Conservation (phyloP, 106 monocot species). For the Iris macrosiphon region DNA sequence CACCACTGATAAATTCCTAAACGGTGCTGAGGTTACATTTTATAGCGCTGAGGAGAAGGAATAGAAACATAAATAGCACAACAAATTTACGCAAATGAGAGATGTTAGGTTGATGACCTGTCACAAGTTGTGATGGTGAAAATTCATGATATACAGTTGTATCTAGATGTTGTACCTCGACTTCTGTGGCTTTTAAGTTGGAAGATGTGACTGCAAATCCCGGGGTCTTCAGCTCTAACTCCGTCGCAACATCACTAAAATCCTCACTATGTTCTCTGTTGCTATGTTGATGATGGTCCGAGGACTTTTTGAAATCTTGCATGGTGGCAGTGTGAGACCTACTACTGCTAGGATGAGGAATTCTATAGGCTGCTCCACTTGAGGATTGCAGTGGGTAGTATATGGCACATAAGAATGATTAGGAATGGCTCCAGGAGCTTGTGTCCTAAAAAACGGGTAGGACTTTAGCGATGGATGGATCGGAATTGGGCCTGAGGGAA, state of each 20-base stretch:
- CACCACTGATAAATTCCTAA: too few species aligned
- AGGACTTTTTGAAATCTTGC: slow-evolving; percentile 37
- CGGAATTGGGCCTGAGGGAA: slow-evolving; percentile 59
- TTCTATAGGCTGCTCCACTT: slow-evolving; percentile 25
- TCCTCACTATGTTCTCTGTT: slow-evolving; percentile 40
- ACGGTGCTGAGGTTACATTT: too few species aligned
- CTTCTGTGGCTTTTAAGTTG: slow-evolving; percentile 28
- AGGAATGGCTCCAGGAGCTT: slow-evolving; percentile 29
- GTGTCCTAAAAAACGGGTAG: slow-evolving; percentile 64
- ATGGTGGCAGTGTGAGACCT: slow-evolving; percentile 20
- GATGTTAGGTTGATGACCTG: too few species aligned
- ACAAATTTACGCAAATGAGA: too few species aligned
- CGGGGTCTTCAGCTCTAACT: slow-evolving; percentile 93
- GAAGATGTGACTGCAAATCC: slow-evolving; percentile 43
- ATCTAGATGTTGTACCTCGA: too few species aligned
- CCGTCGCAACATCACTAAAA: slow-evolving; percentile 81
- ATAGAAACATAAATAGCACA: too few species aligned
- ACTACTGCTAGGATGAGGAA: slow-evolving; percentile 28
- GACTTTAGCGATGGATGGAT: slow-evolving; percentile 57
- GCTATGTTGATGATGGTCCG: slow-evolving; percentile 21
- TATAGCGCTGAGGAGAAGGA: too few species aligned
- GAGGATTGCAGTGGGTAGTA: slow-evolving; percentile 29
- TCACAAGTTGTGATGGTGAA: too few species aligned
- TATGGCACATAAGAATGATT: slow-evolving; percentile 44
- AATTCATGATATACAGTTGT: too few species aligned